These are phyloP conservation scores for Naegleria lovaniensis DNA, from an alignment of 208 protist species.

Conservation along the genomic window DNA sequence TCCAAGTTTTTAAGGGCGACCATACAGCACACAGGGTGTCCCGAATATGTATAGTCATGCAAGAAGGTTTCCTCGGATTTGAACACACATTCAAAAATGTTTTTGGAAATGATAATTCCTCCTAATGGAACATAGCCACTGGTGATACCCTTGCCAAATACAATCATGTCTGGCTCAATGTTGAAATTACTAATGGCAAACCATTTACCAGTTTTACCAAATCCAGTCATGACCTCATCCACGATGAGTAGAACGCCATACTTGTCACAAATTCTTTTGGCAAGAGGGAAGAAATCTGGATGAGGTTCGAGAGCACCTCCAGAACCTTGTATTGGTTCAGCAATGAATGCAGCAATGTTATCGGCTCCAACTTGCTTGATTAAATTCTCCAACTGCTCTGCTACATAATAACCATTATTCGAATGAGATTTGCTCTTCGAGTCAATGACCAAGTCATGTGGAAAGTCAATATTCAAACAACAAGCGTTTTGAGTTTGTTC, in stretches of 20 bases:
- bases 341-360: conserved; percentile 60
- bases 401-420: conserved; percentile 26
- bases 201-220: conserved; percentile 49
- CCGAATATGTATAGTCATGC: conserved; percentile 76
- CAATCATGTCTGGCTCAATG: conserved; percentile 67
- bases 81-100: conserved; percentile 43
- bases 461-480: background rate
- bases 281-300: background rate
- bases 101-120: conserved; percentile 59
- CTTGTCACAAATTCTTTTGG: conserved; percentile 58
- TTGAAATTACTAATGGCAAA: conserved; percentile 43
- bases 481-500: background rate
- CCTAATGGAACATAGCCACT: conserved; percentile 76
- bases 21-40: conserved; percentile 66
- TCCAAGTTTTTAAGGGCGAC: conserved; percentile 71
- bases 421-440: background rate
- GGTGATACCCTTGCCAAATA: conserved; percentile 75
- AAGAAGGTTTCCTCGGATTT: conserved; percentile 63
- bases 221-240: conserved; percentile 54
- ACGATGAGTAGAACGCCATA: conserved; percentile 72
- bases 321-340: conserved; percentile 89
- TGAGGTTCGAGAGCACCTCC: conserved; percentile 71
- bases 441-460: background rate
- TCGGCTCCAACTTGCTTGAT: conserved; percentile 26
- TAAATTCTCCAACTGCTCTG: conserved; percentile 52